These are phyloP conservation scores for Mycotypha africana DNA, from an alignment of 371 early-diverging fungal genomes.

Conservation along the genomic window DNA sequence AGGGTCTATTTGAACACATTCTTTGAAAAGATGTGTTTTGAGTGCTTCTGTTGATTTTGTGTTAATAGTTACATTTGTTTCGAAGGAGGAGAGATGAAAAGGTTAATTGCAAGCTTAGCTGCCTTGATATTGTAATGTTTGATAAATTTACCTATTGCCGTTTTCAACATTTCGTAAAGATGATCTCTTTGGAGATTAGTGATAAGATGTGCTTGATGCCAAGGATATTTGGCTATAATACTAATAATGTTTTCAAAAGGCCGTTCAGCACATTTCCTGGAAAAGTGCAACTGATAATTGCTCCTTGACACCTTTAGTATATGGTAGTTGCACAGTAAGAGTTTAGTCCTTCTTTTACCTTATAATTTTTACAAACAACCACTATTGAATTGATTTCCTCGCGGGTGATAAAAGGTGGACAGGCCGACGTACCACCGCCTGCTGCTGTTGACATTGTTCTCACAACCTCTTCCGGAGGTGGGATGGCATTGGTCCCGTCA, in stretches of 20 bases:
- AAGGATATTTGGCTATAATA: constrained; percentile 68
- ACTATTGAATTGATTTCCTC: constrained; percentile 70
- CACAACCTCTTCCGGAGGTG: constrained; percentile 28
- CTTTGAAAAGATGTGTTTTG: constrained; percentile 52
- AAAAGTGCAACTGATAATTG: constrained; percentile 58
- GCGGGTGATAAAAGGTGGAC: constrained; percentile 62
- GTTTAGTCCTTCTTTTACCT: no score
- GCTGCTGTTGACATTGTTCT: constrained; percentile 41
- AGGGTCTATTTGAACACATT: constrained; percentile 56
- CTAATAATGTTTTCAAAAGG: constrained; percentile 80
- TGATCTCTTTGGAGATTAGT: constrained; percentile 69
- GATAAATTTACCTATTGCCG: constrained; percentile 30
- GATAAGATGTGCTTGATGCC: constrained; percentile 62
- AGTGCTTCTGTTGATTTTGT: no score
- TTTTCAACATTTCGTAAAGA: constrained; percentile 71
- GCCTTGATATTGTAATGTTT: no score
- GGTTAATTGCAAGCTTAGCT: neutral
- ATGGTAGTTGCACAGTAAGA: no score
- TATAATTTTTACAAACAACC: constrained; percentile 69
- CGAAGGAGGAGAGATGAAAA: neutral
- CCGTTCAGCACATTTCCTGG: constrained; percentile 72
- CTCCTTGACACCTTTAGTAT: no score
- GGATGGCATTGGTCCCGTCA: constrained; percentile 35
- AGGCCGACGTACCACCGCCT: constrained; percentile 24
- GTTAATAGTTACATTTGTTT: no score